Conservation (phyloP, 225 moss, liverwort and hornwort species). For the Antitrichia curtipendula region DNA sequence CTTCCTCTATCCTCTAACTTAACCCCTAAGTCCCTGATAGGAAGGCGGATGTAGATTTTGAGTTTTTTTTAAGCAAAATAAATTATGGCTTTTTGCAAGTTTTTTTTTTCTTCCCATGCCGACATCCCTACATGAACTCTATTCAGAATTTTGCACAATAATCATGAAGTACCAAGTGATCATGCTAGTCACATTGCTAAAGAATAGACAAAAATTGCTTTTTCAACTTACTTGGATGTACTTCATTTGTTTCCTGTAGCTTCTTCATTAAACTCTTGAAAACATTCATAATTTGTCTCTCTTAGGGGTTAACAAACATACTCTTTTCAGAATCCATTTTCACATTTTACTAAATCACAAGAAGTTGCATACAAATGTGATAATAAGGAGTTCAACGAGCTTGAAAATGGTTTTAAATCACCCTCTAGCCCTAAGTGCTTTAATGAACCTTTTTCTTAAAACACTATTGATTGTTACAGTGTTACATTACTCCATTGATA, state of each 20-base stretch:
- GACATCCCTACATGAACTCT: neutral
- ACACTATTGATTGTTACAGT: neutral
- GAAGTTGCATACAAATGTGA: neutral
- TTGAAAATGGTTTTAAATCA: neutral
- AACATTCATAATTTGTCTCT: neutral
- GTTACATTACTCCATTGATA: neutral
- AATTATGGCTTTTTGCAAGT: neutral
- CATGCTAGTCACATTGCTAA: neutral
- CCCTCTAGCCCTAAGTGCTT: neutral
- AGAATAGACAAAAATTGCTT: neutral
- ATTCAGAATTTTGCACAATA: neutral
- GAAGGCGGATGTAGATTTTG: neutral
- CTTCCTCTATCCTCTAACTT: neutral
- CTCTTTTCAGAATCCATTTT: neutral
- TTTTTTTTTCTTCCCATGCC: neutral
- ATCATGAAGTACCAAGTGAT: neutral
- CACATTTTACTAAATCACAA: neutral
- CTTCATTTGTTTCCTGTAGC: rapidly evolving
- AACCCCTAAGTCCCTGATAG: neutral
- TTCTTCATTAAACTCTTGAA: neutral
- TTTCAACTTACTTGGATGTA: neutral
- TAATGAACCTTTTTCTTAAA: neutral
- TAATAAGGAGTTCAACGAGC: neutral
- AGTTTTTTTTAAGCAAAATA: neutral
- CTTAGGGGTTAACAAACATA: neutral